Percentiles rank a stretch among this genome's conserved stretches.
Conservation (phyloP, 306 rosid genomes). For the Cicer yamashitae region DNA sequence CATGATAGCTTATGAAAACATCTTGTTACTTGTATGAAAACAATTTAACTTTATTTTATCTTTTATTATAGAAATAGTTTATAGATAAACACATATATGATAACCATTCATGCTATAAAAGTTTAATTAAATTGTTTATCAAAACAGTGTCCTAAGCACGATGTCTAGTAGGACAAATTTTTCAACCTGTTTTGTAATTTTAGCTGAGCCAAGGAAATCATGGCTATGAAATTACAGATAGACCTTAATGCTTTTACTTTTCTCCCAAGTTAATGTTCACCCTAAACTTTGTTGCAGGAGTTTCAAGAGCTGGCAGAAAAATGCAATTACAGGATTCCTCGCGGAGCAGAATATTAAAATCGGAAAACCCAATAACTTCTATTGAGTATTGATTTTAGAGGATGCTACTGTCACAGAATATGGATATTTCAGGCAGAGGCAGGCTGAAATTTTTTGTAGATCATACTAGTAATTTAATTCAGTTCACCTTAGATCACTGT, state of each 20-base stretch:
- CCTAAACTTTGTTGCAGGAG: slow-evolving; percentile 65
- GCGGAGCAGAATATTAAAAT: slow-evolving; percentile 64
- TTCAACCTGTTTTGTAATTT: neutral
- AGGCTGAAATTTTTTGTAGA: slow-evolving; percentile 24
- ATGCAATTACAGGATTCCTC: slow-evolving; percentile 74
- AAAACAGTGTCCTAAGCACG: neutral
- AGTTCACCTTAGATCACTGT: slow-evolving; percentile 22
- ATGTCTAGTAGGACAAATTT: neutral
- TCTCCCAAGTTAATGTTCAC: slow-evolving; percentile 14
- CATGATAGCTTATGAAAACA: too few species aligned
- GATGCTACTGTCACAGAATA: slow-evolving; percentile 12
- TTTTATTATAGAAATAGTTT: too few species aligned
- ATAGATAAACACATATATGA: too few species aligned
- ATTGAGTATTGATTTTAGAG: slow-evolving; percentile 49
- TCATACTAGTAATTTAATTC: slow-evolving; percentile 26
- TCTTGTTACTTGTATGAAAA: too few species aligned
- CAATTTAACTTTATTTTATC: too few species aligned
- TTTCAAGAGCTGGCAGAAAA: slow-evolving; percentile 97
- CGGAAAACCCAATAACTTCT: slow-evolving; percentile 80
- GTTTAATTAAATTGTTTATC: too few species aligned
- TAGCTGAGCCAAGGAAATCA: neutral
- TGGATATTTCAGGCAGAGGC: slow-evolving; percentile 13
- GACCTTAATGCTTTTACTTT: slow-evolving; percentile 21
- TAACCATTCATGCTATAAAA: too few species aligned
- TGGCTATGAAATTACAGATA: slow-evolving; percentile 9